phyloP scores from a whole-genome alignment of 169 alveolate species.

The Besnoitia besnoiti region DNA sequence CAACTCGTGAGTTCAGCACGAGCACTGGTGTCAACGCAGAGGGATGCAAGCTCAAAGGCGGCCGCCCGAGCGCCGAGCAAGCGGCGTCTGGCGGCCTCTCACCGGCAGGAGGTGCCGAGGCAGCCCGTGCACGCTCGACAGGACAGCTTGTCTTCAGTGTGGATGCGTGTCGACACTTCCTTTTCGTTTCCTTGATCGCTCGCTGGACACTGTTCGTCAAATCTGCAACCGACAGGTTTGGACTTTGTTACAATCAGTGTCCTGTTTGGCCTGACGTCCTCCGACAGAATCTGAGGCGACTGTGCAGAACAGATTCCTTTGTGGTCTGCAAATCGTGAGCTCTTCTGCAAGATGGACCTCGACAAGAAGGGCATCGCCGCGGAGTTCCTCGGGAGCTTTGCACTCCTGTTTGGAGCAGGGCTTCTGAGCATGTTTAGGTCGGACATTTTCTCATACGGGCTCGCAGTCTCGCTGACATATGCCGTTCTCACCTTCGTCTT shows the following conservation, averaged over 20 bases:
- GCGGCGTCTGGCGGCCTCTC: background rate
- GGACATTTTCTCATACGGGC: background rate
- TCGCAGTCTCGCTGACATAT: background rate
- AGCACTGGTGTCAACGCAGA: no score
- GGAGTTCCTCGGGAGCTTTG: conserved; percentile 30
- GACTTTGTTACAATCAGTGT: no score
- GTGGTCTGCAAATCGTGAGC: no score
- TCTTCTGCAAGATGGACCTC: background rate
- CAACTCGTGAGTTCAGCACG: no score
- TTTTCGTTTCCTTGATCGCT: no score
- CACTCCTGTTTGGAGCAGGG: conserved; percentile 8
- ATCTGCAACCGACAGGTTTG: no score
- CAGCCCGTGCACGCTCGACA: background rate
- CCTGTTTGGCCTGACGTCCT: no score
- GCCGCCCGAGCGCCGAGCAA: background rate
- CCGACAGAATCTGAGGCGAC: no score
- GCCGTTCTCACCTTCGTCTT: background rate
- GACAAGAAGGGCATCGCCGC: conserved; percentile 15
- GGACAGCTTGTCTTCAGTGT: background rate
- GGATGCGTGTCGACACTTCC: background rate
- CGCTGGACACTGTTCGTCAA: no score
- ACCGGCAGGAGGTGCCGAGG: no score
- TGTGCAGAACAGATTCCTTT: no score
- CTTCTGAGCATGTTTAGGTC: conserved; percentile 21
- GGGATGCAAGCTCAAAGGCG: no score